Evolutionary conservation across 306 rosid species (phyloP).

Genomic region (Lathyrus sativus): DNA sequence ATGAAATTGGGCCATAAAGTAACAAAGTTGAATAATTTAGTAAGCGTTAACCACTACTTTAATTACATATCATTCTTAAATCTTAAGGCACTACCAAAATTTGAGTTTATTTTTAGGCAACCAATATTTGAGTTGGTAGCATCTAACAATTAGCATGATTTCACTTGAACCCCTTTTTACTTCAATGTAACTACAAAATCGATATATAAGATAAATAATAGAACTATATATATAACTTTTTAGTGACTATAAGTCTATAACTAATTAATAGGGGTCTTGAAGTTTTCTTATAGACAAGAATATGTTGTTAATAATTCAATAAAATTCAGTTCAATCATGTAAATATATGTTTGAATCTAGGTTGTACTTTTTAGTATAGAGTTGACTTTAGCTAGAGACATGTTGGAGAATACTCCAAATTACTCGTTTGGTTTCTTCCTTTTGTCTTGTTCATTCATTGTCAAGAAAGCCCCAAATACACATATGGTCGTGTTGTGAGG

Average conservation of each 20-base stretch:
- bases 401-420: neutral
- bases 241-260: too few relatives aligned
- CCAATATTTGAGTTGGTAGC: slow-evolving; percentile 31
- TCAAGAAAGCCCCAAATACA: neutral
- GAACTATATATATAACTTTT: too few relatives aligned
- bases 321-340: neutral
- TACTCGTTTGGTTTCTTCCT: neutral
- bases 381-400: neutral
- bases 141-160: slow-evolving; percentile 18
- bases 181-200: slow-evolving; percentile 14
- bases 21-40: slow-evolving; percentile 26
- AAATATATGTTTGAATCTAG: neutral
- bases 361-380: neutral
- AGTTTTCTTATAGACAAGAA: too few relatives aligned
- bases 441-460: neutral
- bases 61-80: slow-evolving; percentile 10
- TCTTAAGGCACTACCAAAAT: slow-evolving; percentile 16
- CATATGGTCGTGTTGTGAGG: neutral
- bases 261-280: too few relatives aligned
- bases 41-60: slow-evolving; percentile 24
- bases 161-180: slow-evolving; percentile 24
- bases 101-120: slow-evolving; percentile 16
- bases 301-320: neutral
- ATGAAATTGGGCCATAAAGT: slow-evolving; percentile 26
- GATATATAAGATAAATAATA: too few relatives aligned